Base-by-base conservation (phyloP, 805 yeast genomes). In the Gaillardinia entomophila region DNA sequence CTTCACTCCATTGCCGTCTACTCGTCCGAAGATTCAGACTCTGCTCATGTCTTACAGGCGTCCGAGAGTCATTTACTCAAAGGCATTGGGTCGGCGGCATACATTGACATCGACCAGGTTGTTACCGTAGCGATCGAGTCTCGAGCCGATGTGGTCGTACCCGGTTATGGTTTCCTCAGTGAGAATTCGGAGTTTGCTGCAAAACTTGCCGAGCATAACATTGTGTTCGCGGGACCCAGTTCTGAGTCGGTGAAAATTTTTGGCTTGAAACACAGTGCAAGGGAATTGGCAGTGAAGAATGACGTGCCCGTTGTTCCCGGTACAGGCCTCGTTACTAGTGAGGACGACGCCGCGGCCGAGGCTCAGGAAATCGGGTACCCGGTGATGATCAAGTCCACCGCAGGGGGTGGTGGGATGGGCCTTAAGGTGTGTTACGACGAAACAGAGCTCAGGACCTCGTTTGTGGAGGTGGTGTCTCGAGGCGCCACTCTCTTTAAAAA, bases 91-190 rank as follows among this genome's bases (percentile, higher is more conserved):
- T 49, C 58, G 6, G 29, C 38, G 12, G 60, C 55, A 2, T 51
- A 51, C 27, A 32, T 32, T n/a, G 30, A 51, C 31, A 34, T 48
- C 7, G 49, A 39, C 1, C 31, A 48, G 17, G 32, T 51, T 28
- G 44, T 51, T 15, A 40, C 40, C 14, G 49, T 58, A 32, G 65
- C 67, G 27, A 75, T 75, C 53, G 72, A 72, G 41, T 88, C 83
- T 51, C 65, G 69, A 12, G 96, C 84, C 27, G 77, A 82, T 57
- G 84, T 86, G 84, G 83, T 86, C 53, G 95, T 86, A 55, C 95
- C 95, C 7, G 96, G 96, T 51, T 87, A 87, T 57, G 96, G 71
- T 1, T 63, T 65, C 31, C 46, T 64, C 12, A 53, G 62, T 6
- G 71, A 57, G 34, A 55, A 57, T 33, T 33, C 45, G 7, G 34